Base-by-base conservation (phyloP, 169 alveolate genomes). In the Babesia ovata region DNA sequence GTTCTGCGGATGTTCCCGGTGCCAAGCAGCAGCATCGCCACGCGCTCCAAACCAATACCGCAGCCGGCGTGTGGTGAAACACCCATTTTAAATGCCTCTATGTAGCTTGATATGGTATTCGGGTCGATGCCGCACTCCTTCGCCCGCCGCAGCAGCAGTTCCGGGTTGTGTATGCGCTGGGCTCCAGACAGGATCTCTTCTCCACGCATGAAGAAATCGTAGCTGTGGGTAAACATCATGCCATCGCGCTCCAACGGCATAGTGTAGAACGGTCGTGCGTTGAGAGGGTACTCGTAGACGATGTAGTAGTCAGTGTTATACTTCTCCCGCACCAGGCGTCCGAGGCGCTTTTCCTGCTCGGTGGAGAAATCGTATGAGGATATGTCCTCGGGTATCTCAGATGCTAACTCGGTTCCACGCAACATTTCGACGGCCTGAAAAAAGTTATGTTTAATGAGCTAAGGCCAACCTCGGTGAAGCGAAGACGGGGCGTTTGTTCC, bases 21-120 rank as follows among this genome's bases (percentile, higher is more conserved):
- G 26, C 98, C 87, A 16, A 83, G 70, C 72, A 88, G 93, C 57
- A 98, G 92, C 98, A 98, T 98, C 33, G 97, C 98, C 42, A 98
- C 99, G 67, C 99, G 94, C 84, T 98, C 99, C 62, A 98, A 94
- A 48, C 99, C 99, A 70, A 98, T 95, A 28, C 99, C 99, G 63
- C 98, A 95, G 57, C 99, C 99, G 0, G 99, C 99, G 81, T 98
- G 99, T 28, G 99, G 99, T 39, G 92, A 95, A 19, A 99, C 97
- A 33, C 99, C 99, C 78, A 91, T 93, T 74, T 92, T 93, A 92
- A 98, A 97, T 22, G 99, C 88, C 57, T 98, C 98, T 42, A 97
- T 92, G 88, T 98, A 98, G 79, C 92, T 94, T 82, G 94, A 79
- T 44, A 96, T 91, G 57, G 97, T 94, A 49, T 90, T 91, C 29